Evolutionary conservation across 2,329 filamentous ascomycete species (phyloP), one percentile per base, ranked within the genome.

Genomic region (Stemphylium vesicarium): DNA sequence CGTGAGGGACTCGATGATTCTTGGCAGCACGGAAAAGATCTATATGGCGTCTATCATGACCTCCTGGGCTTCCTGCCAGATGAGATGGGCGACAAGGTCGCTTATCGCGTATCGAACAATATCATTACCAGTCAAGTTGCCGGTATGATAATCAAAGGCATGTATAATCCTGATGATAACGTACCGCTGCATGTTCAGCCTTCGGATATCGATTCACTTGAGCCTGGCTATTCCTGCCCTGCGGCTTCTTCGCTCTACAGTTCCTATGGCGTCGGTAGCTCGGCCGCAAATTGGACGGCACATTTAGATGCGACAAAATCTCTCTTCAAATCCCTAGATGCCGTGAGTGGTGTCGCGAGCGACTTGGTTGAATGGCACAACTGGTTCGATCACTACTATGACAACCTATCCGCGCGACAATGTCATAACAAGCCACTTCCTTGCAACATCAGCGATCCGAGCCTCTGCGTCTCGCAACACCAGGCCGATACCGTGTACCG

Each of bases 71-170:
- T 94, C 71, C 77, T 95, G 1, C 90, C 90, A 0, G 26, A 80
- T 33, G 53, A 77, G 57, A 66, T 77, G 26, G 62, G 74, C 11
- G 70, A 65, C 37, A 69, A 81, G 24, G 80, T 90, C 31, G 75
- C 74, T 43, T 94, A 88, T 74, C 83, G 90, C 48, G 90, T 94
- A 10, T 93, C 91, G 0, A 90, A 90, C 71, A 95, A 95, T 74
- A 81, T 87, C 45, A 94, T 96, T 68, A 95, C 91, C 2, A 89
- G 85, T 65, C 89, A 95, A 74, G 90, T 94, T 13, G 89, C 88
- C 10, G 84, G 88, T 51, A 91, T 91, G 84, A 73, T 94, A 6
- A 81, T 92, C 50, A 79, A 82, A 51, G 91, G 88, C 53, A 91
- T 92, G 86, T 72, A 69, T 42, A 32, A 50, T 1, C 59, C 67